A percentile compares a stretch with the other conserved stretches of the same genome.
Conservation (phyloP, 2,329 filamentous ascomycete species). For the Xylaria hypoxylon region DNA sequence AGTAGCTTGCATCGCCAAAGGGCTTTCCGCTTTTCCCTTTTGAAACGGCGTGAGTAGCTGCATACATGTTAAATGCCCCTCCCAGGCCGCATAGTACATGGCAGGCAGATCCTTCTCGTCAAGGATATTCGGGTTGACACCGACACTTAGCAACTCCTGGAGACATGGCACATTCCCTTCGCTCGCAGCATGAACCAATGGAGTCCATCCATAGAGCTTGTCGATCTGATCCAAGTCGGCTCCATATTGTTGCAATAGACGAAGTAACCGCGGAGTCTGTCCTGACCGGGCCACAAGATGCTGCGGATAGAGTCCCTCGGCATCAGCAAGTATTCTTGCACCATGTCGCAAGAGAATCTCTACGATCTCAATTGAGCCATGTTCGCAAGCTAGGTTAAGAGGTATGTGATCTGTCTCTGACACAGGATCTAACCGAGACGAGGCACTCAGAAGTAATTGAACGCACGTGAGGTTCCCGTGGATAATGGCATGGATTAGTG, state of each 20-base stretch:
- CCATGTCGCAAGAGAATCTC: conserved; percentile 84
- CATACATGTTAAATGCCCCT: conserved; percentile 96
- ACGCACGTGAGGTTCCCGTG: conserved; percentile 86
- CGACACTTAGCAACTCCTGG: conserved; percentile 80
- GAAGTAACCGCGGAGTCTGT: conserved; percentile 80
- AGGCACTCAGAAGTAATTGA: conserved; percentile 77
- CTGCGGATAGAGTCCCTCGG: conserved; percentile 96
- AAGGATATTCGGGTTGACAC: conserved; percentile 80
- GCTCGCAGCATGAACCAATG: conserved; percentile 93
- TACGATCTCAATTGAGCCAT: conserved; percentile 86
- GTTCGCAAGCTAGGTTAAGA: conserved; percentile 93
- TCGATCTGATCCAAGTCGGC: conserved; percentile 92
- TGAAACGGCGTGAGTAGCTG: conserved; percentile 77
- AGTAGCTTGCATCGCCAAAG: conserved; percentile 58
- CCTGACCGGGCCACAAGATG: conserved; percentile 93
- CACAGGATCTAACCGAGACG: conserved; percentile 86
- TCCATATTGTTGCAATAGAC: conserved; percentile 85
- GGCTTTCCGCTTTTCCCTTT: conserved; percentile 57
- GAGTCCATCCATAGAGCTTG: conserved; percentile 97
- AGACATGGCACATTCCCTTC: conserved; percentile 94
- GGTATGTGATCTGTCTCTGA: conserved; percentile 93
- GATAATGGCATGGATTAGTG: conserved; percentile 93
- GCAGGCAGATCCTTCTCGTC: conserved; percentile 95
- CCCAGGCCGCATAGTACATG: conserved; percentile 99
- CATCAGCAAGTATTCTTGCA: conserved; percentile 88